Conservation (phyloP, 148 eudicot genomes). For the Nyssa sinensis region DNA sequence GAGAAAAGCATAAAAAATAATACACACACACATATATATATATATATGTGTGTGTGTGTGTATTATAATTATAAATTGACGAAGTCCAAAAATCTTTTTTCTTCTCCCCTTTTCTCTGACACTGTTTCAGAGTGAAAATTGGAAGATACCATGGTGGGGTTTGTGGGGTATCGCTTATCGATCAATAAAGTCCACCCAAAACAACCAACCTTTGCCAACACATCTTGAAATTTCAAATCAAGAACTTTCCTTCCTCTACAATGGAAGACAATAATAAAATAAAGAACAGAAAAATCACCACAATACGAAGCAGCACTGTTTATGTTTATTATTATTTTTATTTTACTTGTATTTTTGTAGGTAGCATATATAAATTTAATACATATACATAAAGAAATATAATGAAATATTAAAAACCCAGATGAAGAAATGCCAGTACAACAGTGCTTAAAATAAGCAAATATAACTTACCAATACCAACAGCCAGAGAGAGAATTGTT, state of each 20-base stretch:
- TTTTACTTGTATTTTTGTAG: neutral
- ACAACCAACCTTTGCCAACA: neutral
- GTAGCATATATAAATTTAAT: neutral
- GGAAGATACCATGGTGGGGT: slow-evolving; percentile 15
- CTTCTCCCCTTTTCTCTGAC: slow-evolving; percentile 8
- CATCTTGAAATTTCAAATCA: slow-evolving; percentile 18
- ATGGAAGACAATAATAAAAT: neutral
- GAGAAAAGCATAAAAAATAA: too few species aligned
- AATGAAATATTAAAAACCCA: neutral
- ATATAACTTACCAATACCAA: slow-evolving; percentile 19
- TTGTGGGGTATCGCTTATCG: neutral
- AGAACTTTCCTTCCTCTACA: neutral
- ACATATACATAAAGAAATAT: neutral
- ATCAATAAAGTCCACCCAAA: slow-evolving; percentile 15
- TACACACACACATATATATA: too few species aligned
- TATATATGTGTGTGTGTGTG: too few species aligned
- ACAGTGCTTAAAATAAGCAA: slow-evolving; percentile 11
- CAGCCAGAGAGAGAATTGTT: slow-evolving; percentile 12
- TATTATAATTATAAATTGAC: neutral
- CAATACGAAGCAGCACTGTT: neutral
- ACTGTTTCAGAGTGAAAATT: slow-evolving; percentile 3
- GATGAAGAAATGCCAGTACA: slow-evolving; percentile 12
- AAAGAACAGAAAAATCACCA: neutral
- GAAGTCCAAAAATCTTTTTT: neutral
- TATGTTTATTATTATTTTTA: neutral